Percentiles rank a stretch among this genome's conserved stretches.
Evolutionary conservation across 2,329 filamentous ascomycete species (phyloP).

Genomic region (Talaromyces piceae): DNA sequence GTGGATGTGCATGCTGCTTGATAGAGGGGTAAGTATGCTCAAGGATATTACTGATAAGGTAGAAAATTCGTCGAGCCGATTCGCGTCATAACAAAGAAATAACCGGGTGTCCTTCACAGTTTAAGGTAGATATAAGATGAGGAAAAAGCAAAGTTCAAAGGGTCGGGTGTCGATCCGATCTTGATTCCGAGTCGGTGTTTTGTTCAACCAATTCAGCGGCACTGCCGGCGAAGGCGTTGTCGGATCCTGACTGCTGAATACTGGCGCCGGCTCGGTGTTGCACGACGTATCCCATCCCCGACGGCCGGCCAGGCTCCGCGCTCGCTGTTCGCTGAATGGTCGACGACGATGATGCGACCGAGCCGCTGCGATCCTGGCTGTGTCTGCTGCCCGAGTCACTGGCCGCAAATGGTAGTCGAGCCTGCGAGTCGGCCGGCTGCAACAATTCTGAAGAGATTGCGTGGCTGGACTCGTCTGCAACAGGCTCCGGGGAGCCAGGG

Average conservation of each 20-base stretch:
- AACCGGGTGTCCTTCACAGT: no score
- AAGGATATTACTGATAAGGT: neutral
- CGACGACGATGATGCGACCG: slow-evolving; percentile 27
- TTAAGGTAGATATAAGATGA: no score
- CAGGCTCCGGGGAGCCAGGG: slow-evolving; percentile 14
- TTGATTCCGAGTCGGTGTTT: slow-evolving; percentile 8
- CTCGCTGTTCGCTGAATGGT: slow-evolving; percentile 22
- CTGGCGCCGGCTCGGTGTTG: slow-evolving; percentile 43
- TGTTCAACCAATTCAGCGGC: slow-evolving; percentile 39
- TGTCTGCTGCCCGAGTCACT: slow-evolving; percentile 27
- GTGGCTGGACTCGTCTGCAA: slow-evolving; percentile 12
- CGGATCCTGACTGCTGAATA: slow-evolving; percentile 36
- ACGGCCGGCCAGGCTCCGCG: slow-evolving; percentile 33
- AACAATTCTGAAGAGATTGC: slow-evolving; percentile 11
- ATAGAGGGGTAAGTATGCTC: neutral
- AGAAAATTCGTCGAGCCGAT: neutral
- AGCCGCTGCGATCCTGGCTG: slow-evolving; percentile 25
- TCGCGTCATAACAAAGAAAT: neutral
- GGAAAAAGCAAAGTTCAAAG: no score
- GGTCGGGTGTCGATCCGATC: neutral
- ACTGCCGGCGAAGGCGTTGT: slow-evolving; percentile 34
- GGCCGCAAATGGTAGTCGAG: slow-evolving; percentile 35
- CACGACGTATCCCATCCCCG: slow-evolving; percentile 44
- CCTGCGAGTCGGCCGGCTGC: slow-evolving; percentile 9
- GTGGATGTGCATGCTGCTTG: neutral